Evolutionary conservation across 2,329 filamentous ascomycete genomes (phyloP).

Genomic region (Claviceps citrina): DNA sequence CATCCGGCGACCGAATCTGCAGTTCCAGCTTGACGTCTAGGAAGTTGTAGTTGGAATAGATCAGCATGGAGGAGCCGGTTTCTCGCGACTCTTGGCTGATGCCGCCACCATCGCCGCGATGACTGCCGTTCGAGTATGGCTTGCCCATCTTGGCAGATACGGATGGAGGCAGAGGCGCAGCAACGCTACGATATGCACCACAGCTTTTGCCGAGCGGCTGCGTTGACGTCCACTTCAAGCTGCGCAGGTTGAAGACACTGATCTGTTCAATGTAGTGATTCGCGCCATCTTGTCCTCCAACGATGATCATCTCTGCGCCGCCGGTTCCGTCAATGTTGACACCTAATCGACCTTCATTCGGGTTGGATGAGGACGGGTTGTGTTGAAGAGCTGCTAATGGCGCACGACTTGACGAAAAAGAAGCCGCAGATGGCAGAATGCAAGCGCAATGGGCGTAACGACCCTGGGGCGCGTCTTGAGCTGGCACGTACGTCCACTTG

Average conservation of each 20-base stretch:
- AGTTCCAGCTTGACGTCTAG: constrained; percentile 91
- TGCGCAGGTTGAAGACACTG: constrained; percentile 91
- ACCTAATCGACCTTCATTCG: constrained; percentile 76
- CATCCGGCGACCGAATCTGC: constrained; percentile 74
- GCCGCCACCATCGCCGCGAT: constrained; percentile 27
- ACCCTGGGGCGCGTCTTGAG: constrained; percentile 73
- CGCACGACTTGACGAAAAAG: constrained; percentile 71
- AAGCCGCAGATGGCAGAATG: constrained; percentile 73
- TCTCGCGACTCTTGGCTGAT: constrained; percentile 40
- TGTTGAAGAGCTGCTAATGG: constrained; percentile 78
- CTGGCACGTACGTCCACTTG: constrained; percentile 72
- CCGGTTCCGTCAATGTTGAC: constrained; percentile 80
- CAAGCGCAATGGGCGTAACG: constrained; percentile 94
- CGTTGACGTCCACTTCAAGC: constrained; percentile 88
- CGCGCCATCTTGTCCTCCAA: constrained; percentile 89
- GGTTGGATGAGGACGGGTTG: constrained; percentile 67
- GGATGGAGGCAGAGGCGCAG: constrained; percentile 61
- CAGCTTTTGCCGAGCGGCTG: constrained; percentile 79
- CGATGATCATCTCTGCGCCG: constrained; percentile 91
- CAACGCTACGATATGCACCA: constrained; percentile 89
- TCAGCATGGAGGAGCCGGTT: constrained; percentile 63
- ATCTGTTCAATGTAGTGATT: constrained; percentile 99
- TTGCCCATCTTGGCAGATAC: constrained; percentile 52
- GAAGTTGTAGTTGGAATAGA: constrained; percentile 99
- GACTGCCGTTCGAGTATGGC: constrained; percentile 27